phyloP scores from a whole-genome alignment of 1,139 yeast species.

The Kodamaea plutei region DNA sequence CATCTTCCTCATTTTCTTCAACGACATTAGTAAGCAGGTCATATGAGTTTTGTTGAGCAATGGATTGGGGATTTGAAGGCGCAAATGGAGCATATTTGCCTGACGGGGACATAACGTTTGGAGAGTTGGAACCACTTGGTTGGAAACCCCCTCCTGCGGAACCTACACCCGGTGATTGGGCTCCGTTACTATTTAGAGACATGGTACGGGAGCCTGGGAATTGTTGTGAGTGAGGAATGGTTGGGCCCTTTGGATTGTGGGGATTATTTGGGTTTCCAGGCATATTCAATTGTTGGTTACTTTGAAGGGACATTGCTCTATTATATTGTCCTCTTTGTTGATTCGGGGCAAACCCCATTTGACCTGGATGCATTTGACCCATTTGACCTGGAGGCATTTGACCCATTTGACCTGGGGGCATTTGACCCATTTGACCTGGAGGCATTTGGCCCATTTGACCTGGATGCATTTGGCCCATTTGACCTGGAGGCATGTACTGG shows the following conservation, averaged over 20 bases:
- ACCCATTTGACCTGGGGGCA: too few species aligned
- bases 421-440: background rate
- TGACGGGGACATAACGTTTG: constrained; percentile 2
- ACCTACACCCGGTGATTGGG: constrained; percentile 3
- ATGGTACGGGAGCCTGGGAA: constrained; percentile 11
- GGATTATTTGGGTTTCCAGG: background rate
- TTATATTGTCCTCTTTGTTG: constrained; percentile 3
- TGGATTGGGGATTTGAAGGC: background rate
- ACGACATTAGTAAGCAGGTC: constrained; percentile 40
- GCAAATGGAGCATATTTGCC: background rate
- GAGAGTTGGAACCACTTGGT: constrained; percentile 3
- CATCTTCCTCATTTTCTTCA: constrained; percentile 39
- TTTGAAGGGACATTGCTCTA: constrained; percentile 4
- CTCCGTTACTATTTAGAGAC: constrained; percentile 12
- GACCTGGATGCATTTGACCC: too few species aligned
- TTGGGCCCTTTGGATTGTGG: too few species aligned
- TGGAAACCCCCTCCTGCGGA: constrained; percentile 6
- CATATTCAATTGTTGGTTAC: constrained; percentile 2
- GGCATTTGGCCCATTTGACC: background rate
- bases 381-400: background rate
- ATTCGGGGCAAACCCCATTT: too few species aligned
- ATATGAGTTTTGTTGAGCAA: constrained; percentile 20
- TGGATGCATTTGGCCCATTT: background rate
- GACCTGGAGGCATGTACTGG: background rate
- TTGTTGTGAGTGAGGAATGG: constrained; percentile 1